Evolutionary conservation across 2,329 filamentous ascomycete genomes (phyloP).

Genomic region (Colletotrichum orchidophilum): DNA sequence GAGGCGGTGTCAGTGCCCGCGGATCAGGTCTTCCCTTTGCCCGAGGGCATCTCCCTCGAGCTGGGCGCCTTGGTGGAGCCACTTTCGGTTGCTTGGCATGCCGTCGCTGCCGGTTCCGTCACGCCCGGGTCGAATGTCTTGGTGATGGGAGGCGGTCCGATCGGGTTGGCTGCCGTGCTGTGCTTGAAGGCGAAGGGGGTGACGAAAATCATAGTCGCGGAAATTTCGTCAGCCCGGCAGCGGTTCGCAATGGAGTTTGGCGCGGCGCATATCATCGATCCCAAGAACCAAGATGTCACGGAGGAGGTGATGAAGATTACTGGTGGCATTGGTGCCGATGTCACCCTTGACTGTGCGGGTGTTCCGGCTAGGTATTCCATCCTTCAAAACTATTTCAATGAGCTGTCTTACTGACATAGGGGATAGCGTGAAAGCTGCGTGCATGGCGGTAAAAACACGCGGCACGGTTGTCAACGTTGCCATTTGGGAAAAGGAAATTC

Average conservation of each 20-base stretch:
- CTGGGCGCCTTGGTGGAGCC: conserved; percentile 70
- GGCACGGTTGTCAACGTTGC: conserved; percentile 40
- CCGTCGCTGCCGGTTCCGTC: conserved; percentile 44
- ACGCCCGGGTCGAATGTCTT: conserved; percentile 57
- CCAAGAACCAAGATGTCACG: conserved; percentile 33
- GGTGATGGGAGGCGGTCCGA: conserved; percentile 70
- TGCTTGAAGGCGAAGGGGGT: conserved; percentile 63
- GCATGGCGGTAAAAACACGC: conserved; percentile 36
- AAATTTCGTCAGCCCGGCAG: conserved; percentile 61
- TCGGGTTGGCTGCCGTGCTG: conserved; percentile 68
- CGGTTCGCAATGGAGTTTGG: conserved; percentile 63
- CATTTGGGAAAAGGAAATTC: conserved; percentile 39
- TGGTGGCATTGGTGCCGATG: conserved; percentile 35
- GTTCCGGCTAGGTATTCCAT: conserved; percentile 31
- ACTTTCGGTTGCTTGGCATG: conserved; percentile 72
- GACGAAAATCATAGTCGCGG: conserved; percentile 65
- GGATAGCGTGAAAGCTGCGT: conserved; percentile 35
- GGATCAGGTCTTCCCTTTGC: conserved; percentile 56
- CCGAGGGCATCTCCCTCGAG: conserved; percentile 60
- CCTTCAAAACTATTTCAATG: rapidly evolving
- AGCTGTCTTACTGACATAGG: neutral
- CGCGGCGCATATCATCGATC: conserved; percentile 44
- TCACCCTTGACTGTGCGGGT: conserved; percentile 39
- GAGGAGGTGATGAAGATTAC: conserved; percentile 32
- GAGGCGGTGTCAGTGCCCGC: conserved; percentile 60